A percentile compares a stretch with the other conserved stretches of the same genome.
phyloP scores from a whole-genome alignment of 1,139 yeast genomes.

The Saccharomycopsis phalli region DNA sequence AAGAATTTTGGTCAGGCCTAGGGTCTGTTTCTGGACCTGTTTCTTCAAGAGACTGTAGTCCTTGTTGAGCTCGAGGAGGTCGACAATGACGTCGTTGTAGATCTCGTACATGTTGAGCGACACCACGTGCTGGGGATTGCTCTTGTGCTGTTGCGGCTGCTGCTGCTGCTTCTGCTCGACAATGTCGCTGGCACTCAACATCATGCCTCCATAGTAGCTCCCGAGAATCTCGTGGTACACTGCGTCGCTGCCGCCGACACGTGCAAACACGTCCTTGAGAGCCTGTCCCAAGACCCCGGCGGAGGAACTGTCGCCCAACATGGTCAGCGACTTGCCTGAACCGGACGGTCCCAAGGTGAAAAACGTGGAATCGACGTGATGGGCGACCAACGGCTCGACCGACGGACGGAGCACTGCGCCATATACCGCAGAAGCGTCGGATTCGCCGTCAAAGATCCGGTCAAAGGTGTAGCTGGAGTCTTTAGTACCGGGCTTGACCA shows the following conservation, averaged over 20 bases:
- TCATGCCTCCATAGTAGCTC: constrained; percentile 15
- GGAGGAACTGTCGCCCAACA: constrained; percentile 27
- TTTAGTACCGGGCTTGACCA: neutral
- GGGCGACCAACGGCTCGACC: constrained; percentile 22
- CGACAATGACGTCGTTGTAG: constrained; percentile 33
- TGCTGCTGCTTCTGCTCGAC: constrained; percentile 5
- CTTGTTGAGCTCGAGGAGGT: constrained; percentile 31
- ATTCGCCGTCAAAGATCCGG: constrained; percentile 9
- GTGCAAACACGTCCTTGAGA: constrained; percentile 23
- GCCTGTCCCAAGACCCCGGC: constrained; percentile 24
- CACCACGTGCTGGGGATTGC: neutral
- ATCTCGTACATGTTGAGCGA: constrained; percentile 37
- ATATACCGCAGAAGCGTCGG: constrained; percentile 2
- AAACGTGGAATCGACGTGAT: constrained; percentile 33
- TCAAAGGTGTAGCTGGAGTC: constrained; percentile 5
- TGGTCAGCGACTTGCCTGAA: constrained; percentile 35
- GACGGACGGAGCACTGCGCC: constrained; percentile 2
- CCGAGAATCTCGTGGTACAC: constrained; percentile 17
- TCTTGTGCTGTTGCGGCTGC: constrained; percentile 19
- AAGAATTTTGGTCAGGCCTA: constrained; percentile 23
- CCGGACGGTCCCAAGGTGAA: constrained; percentile 45
- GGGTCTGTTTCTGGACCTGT: constrained; percentile 23
- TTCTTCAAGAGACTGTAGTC: constrained; percentile 28
- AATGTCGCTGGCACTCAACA: constrained; percentile 15
- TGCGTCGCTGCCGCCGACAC: constrained; percentile 3